phyloP scores from a whole-genome alignment of 2,329 filamentous ascomycete genomes.

The Trichothecium sympodiale region DNA sequence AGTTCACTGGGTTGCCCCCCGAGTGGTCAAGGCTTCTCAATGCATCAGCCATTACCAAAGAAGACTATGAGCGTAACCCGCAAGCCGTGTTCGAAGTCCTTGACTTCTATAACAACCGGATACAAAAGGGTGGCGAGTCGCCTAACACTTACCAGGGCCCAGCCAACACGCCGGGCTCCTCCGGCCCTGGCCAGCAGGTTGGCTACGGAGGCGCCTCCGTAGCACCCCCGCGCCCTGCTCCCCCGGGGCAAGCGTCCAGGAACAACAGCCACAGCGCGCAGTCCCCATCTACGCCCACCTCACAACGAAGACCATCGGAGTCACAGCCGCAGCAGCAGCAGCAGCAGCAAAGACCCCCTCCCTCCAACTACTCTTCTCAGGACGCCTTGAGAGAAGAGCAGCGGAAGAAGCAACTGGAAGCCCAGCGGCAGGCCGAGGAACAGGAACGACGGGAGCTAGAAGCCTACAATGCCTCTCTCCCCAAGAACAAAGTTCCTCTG shows the following conservation, averaged over 20 bases:
- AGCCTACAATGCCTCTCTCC: conserved; percentile 81
- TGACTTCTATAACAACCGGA: conserved; percentile 72
- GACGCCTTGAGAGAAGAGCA: conserved; percentile 43
- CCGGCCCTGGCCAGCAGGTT: conserved; percentile 40
- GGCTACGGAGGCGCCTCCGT: conserved; percentile 49
- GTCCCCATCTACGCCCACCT: conserved; percentile 22
- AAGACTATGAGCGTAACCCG: conserved; percentile 96
- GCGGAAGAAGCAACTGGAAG: conserved; percentile 51
- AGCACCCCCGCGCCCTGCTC: conserved; percentile 58
- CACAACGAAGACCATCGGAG: conserved; percentile 34
- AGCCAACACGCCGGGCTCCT: too few relatives aligned
- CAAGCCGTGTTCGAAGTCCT: conserved; percentile 73
- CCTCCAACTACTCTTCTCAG: conserved; percentile 42
- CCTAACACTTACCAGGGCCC: conserved; percentile 45
- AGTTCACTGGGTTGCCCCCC: conserved; percentile 85
- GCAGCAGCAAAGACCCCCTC: conserved; percentile 39
- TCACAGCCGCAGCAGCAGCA: conserved; percentile 14
- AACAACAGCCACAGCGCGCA: conserved; percentile 29
- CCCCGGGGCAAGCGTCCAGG: conserved; percentile 28
- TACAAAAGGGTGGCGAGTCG: conserved; percentile 65
- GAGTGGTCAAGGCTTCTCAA: conserved; percentile 97
- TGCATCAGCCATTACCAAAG: conserved; percentile 93
- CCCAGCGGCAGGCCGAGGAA: conserved; percentile 51
- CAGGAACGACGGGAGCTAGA: conserved; percentile 66
- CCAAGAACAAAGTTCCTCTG: conserved; percentile 66